These are phyloP conservation scores for Clonostachys solani DNA, from an alignment of 2,329 filamentous ascomycete genomes.

Conservation along the genomic window DNA sequence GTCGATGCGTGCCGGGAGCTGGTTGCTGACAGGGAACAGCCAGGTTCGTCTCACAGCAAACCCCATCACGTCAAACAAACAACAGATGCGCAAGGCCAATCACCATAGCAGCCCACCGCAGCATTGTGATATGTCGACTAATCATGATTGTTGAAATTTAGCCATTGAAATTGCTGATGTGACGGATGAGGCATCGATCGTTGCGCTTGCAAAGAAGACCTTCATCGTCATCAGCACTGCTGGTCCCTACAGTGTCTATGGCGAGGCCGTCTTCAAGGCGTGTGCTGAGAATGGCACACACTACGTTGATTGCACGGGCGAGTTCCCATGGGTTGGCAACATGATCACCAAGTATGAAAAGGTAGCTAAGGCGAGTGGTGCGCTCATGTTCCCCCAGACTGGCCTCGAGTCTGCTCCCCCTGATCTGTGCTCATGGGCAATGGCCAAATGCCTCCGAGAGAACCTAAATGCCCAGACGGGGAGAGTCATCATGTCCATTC, in stretches of 20 bases:
- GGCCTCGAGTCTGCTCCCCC: conserved; percentile 60
- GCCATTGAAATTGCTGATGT: conserved; percentile 49
- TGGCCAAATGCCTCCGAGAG: conserved; percentile 45
- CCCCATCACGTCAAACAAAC: conserved; percentile 14
- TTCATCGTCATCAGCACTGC: conserved; percentile 53
- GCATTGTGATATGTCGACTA: not conserved
- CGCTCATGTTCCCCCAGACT: conserved; percentile 56
- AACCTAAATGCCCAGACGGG: conserved; percentile 42
- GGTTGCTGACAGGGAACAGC: conserved; percentile 66
- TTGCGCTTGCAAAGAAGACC: conserved; percentile 49
- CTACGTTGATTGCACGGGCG: conserved; percentile 61
- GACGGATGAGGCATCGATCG: conserved; percentile 37
- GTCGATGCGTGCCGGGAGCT: conserved; percentile 61
- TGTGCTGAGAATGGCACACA: conserved; percentile 61
- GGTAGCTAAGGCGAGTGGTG: conserved; percentile 46
- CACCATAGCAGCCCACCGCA: not conserved
- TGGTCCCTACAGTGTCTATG: conserved; percentile 54
- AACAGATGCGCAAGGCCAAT: not conserved
- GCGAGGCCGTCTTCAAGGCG: conserved; percentile 55
- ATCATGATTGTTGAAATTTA: conserved; percentile 12
- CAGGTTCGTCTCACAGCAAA: conserved; percentile 40
- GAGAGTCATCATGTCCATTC: conserved; percentile 49
- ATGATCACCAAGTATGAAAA: conserved; percentile 59
- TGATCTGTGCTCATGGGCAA: conserved; percentile 52
- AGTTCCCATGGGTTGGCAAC: conserved; percentile 49